Evolutionary conservation across 2,329 filamentous ascomycete genomes (phyloP), one percentile per base, ranked within the genome.

Genomic region (Penicillium sp.): DNA sequence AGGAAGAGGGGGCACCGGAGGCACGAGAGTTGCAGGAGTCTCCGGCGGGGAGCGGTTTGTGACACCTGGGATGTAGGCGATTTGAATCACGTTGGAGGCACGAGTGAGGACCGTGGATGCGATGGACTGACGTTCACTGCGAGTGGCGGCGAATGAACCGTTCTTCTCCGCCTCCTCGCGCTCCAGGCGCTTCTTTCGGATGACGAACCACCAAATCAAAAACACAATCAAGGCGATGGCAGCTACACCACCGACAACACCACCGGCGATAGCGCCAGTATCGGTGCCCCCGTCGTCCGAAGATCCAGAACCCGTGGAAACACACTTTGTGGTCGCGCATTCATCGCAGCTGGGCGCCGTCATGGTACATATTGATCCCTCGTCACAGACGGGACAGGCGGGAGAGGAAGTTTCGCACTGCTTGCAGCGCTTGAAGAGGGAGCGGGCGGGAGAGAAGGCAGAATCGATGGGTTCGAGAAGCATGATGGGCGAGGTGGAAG

Each of bases 81-180:
- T 99, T 76, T 97, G 94, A 67, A 99, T 99, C 70, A 99, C 93
- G 78, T 99, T 99, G 67, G 94, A 97, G 45, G 94, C 94, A 58
- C 94, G 87, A 16, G 94, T 97, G 57, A 97, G 83, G 55, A 97
- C 91, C 26, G 93, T 97, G 9, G 92, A 97, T 14, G 94, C 94
- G 69, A 99, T 91, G 11, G 93, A 97, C 67, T 93, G 87, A n/a
- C 91, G 82, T 61, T 86, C 81, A 63, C 84, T 81, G 60, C 81
- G 73, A 61, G 78, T 76, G 62, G 79, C 79, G 53, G 72, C 79
- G 68, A 80, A 81, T 76, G 60, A 76, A 70, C 57, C 80, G 56
- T 77, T 71, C 55, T 82, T 79, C 60, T 84, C 78, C 36, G 80
- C 81, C 76, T 81, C 79, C 49, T 83, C 78, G 69, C 84, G 85